phyloP scores from a whole-genome alignment of 2,329 filamentous ascomycete species.

The Xylariaceae sp. region DNA sequence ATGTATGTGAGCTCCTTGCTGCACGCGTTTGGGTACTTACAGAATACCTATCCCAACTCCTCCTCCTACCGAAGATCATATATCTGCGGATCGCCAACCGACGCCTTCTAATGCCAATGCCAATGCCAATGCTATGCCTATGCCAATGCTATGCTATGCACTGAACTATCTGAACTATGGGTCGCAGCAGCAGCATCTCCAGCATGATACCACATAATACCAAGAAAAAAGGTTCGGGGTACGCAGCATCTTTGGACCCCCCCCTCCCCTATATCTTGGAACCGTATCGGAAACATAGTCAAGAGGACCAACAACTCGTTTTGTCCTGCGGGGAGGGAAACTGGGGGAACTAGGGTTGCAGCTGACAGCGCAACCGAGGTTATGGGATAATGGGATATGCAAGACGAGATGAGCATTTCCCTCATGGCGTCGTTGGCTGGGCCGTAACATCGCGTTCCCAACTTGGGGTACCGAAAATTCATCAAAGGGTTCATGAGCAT shows the following conservation, averaged over 20 bases:
- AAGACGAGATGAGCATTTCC: background rate
- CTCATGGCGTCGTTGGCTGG: background rate
- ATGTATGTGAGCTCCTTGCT: background rate
- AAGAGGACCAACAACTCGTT: background rate
- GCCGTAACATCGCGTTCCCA: background rate
- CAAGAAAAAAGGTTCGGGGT: background rate
- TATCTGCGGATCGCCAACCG: background rate
- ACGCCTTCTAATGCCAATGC: background rate
- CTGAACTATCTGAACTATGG: background rate
- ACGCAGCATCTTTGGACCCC: background rate
- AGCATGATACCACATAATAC: background rate
- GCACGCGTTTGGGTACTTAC: background rate
- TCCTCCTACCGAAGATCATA: background rate
- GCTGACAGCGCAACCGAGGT: slow-evolving; percentile 7
- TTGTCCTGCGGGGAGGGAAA: background rate
- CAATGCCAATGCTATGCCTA: background rate
- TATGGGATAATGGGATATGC: background rate
- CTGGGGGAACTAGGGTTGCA: slow-evolving; percentile 3
- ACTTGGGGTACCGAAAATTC: background rate
- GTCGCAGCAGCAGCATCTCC: background rate
- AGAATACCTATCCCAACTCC: background rate
- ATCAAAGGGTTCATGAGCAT: slow-evolving; percentile 3
- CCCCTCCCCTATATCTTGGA: background rate
- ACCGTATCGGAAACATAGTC: slow-evolving; percentile 3
- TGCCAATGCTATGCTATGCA: background rate